phyloP scores from a whole-genome alignment of 352 stramenopile species.

The Phytophthora colocasiae region DNA sequence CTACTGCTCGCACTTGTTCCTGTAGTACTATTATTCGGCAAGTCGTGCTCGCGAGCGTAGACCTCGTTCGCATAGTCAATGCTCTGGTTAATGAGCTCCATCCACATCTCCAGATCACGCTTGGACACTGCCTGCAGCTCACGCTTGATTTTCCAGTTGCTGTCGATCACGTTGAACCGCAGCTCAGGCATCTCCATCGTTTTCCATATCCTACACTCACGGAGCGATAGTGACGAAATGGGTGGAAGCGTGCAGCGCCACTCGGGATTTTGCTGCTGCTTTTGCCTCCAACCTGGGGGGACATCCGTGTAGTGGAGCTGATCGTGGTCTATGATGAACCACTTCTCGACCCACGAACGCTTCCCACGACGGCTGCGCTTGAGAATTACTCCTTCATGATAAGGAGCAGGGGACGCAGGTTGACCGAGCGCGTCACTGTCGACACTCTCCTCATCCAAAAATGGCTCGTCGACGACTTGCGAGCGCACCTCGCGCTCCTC shows the following conservation, averaged over 20 bases:
- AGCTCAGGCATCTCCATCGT: constrained; percentile 88
- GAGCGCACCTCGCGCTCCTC: constrained; percentile 40
- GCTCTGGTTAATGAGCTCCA: constrained; percentile 73
- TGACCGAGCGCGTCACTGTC: constrained; percentile 36
- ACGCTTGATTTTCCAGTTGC: constrained; percentile 84
- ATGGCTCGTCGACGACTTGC: constrained; percentile 43
- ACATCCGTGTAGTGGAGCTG: constrained; percentile 79
- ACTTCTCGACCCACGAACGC: constrained; percentile 75
- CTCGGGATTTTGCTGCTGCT: constrained; percentile 33
- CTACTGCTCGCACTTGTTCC: constrained; percentile 39
- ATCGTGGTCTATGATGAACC: constrained; percentile 73
- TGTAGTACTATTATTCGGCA: constrained; percentile 48
- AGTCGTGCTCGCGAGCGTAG: constrained; percentile 39
- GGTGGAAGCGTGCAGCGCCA: constrained; percentile 43
- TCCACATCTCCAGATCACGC: constrained; percentile 74
- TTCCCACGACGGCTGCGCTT: constrained; percentile 80
- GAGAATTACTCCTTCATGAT: constrained; percentile 65
- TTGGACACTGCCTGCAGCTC: constrained; percentile 72
- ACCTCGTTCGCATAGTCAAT: constrained; percentile 81
- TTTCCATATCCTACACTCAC: constrained; percentile 86
- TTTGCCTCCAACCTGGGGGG: constrained; percentile 35
- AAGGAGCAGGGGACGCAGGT: constrained; percentile 46
- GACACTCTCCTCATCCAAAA: constrained; percentile 41
- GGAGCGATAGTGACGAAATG: constrained; percentile 69
- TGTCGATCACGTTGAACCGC: constrained; percentile 79